Evolutionary conservation across 1,139 yeast species (phyloP), one percentile per base, ranked within the genome.

Genomic region (Yamadazyma dendronema): DNA sequence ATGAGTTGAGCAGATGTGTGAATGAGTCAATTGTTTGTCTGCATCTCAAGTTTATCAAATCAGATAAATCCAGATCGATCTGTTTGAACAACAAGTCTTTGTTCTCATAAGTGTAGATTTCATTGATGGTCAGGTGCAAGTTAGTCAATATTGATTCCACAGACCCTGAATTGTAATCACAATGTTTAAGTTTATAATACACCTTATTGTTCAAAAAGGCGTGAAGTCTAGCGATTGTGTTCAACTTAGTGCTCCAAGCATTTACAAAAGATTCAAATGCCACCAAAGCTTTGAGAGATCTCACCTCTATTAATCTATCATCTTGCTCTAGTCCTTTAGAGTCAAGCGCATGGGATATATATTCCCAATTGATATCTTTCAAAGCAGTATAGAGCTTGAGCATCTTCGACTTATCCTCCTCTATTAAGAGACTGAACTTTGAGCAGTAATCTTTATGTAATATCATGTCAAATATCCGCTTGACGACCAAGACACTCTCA

Each of bases 311-410:
- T 17, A 60, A 47, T 23, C 53, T 52, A n/a, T 54, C 58, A 22
- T 51, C 44, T 33, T 38, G 33, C 28, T 44, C 39, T 3, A 54
- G 34, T 14, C 44, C 40, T 25, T 52, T 53, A 28, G 70, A 49
- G 33, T 80, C 84, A 31, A 70, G 58, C 0, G 79, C 80, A 41
- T 72, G 75, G 0, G 73, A 59, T 14, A 84, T 54, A 10, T 72
- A 63, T 4, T 67, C 70, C 95, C 95, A 85, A 17, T 67, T 62
- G 3, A 78, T 52, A 2, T 55, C 46, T 14, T 61, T 38, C 3
- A 77, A 63, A 0, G 53, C 49, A 14, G 46, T 38, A 17, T 67
- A 41, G 3, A 39, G 34, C 1, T 38, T 28, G 6, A 61, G 56
- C 1, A 81, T 57, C 1, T 50, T 45, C 4, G 50, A 46, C 32